Base-by-base conservation (phyloP, 345 rosid genomes). In the Linum trigynum region DNA sequence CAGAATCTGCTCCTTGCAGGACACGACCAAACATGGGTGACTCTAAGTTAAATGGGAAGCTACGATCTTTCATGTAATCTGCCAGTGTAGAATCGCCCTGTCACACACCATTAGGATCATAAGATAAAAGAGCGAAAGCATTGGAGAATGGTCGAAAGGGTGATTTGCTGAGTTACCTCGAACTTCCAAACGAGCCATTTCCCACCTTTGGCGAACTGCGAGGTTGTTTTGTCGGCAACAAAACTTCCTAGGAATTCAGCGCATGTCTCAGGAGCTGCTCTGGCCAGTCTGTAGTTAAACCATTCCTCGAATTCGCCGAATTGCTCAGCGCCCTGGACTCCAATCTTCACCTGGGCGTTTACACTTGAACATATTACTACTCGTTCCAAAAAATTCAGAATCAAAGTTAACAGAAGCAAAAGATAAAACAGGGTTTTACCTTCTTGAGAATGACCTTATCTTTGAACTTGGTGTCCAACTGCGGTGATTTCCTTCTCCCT, bases 111-210 rank as follows among this genome's bases (percentile, higher is more conserved):
- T 15, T 9, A 5, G 9, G 11, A 48, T 48, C 53, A 12, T 10
- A 48, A 15, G 9, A 9, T 41, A 4, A 41, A 8, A 4, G 9
- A 4, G 45, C 45, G 9, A 41, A 41, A 41, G 45, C 45, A 41
- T 41, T 41, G 9, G 6, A 41, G 9, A 1, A 41, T 4, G 45
- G 45, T 41, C 5, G 65, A 43, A 23, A 23, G 32, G 32, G 32
- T 23, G 32, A 66, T 48, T 5, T 2, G 57, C 1, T 37, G 62
- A 32, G 43, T 15, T 73, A 91, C 97, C 97, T 94, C 99, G 73
- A 88, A 94, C 80, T 83, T 94, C 99, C 99, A 94, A 53, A 94
- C 97, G 39, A 94, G 99, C 97, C 99, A 94, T 73, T 88, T 94
- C 38, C 84, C 99, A 65, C 95, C 97, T 76, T 83, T 86, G 0